These are phyloP conservation scores for Coprinopsis marcescibilis DNA, from an alignment of 768 basidiomycete genomes.

Conservation along the genomic window DNA sequence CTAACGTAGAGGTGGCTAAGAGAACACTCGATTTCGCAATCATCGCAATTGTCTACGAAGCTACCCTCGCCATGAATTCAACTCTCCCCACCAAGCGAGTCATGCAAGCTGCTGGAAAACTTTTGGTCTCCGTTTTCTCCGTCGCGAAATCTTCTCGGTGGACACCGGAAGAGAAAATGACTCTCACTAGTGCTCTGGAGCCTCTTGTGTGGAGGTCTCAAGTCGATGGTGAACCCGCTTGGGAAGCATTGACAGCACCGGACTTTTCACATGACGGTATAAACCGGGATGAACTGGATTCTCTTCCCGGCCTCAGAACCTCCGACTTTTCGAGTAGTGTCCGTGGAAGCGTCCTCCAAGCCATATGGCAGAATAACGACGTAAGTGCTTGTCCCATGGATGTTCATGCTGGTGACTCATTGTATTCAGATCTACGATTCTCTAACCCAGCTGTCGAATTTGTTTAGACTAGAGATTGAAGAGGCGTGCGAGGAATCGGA, in stretches of 20 bases:
- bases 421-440: background rate
- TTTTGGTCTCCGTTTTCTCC: conserved; percentile 31
- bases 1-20: conserved; percentile 60
- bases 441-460: background rate
- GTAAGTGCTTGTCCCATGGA: conserved; percentile 35
- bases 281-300: background rate
- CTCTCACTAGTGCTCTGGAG: conserved; percentile 62
- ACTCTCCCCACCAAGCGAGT: conserved; percentile 52
- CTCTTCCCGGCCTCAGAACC: background rate
- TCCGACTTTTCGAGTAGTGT: background rate
- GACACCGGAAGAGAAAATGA: conserved; percentile 56
- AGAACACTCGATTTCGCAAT: conserved; percentile 66
- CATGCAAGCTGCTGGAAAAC: conserved; percentile 57
- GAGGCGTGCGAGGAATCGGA: background rate
- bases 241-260: conserved; percentile 25
- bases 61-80: conserved; percentile 59
- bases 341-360: conserved; percentile 37
- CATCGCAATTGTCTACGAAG: conserved; percentile 63
- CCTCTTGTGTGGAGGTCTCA: conserved; percentile 45
- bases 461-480: background rate
- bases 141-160: conserved; percentile 42
- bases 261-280: conserved; percentile 6
- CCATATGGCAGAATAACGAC: conserved; percentile 65
- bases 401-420: background rate
- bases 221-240: conserved; percentile 22